Conservation (phyloP, 2,329 filamentous ascomycete genomes). For the Trichoderma oligosporum region DNA sequence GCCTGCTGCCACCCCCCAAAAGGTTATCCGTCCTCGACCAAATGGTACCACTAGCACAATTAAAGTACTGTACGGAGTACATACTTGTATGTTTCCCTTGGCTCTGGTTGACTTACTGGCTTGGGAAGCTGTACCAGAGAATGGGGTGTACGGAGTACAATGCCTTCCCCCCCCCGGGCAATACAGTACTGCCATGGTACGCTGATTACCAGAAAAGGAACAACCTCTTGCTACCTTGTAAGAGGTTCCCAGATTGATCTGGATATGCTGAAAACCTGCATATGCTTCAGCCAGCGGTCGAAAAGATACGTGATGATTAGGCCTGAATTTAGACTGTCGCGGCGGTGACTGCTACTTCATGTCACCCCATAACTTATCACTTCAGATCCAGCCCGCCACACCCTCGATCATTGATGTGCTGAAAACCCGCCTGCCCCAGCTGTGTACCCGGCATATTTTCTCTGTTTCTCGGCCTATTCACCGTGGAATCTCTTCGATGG, state of each 20-base stretch:
- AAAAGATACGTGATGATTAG: slow-evolving; percentile 8
- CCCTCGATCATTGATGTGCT: slow-evolving; percentile 7
- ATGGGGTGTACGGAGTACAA: slow-evolving; percentile 1
- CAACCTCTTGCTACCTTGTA: not conserved
- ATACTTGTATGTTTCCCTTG: not conserved
- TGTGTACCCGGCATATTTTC: not conserved
- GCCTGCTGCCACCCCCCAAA: slow-evolving; percentile 10
- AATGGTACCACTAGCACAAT: slow-evolving; percentile 17
- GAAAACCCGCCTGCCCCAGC: slow-evolving; percentile 2
- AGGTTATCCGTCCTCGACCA: slow-evolving; percentile 8
- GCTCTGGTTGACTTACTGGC: slow-evolving; percentile 6
- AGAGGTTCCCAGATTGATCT: not conserved
- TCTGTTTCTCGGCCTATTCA: not conserved
- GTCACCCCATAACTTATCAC: slow-evolving; percentile 15
- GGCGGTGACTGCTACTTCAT: slow-evolving; percentile 14
- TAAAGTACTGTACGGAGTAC: no score
- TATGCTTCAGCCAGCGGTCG: not conserved
- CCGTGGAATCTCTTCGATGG: slow-evolving; percentile 1
- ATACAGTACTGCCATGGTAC: slow-evolving; percentile 3
- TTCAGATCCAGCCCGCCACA: slow-evolving; percentile 17
- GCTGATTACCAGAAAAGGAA: not conserved
- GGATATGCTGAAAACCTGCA: not conserved
- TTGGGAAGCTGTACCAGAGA: not conserved
- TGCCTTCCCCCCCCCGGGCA: not conserved
- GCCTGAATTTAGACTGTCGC: slow-evolving; percentile 8